Evolutionary conservation across 2,329 filamentous ascomycete species (phyloP).

Genomic region (Cladosporium sp.): DNA sequence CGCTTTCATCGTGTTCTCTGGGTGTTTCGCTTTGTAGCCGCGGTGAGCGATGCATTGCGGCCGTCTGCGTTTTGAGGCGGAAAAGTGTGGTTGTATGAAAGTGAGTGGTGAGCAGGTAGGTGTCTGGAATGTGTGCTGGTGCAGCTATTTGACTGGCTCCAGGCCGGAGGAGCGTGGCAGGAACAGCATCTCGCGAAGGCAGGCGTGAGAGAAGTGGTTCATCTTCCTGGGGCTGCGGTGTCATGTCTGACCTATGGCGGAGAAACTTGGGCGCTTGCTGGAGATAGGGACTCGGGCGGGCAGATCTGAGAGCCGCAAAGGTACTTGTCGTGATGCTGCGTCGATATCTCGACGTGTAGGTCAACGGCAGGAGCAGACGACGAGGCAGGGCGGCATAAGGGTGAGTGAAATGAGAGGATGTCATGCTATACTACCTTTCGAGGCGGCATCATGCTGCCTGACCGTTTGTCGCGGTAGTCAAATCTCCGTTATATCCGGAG

Average conservation of each 20-base stretch:
- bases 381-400: too few species aligned
- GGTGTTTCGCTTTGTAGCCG: conserved; percentile 68
- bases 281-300: too few species aligned
- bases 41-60: conserved; percentile 74
- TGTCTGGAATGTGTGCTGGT: conserved; percentile 18
- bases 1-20: conserved; percentile 80
- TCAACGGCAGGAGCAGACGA: not conserved
- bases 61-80: conserved; percentile 31
- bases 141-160: conserved; percentile 25
- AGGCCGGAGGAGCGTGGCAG: conserved; percentile 26
- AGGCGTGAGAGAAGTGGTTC: conserved; percentile 5
- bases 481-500: not conserved
- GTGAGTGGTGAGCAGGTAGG: conserved; percentile 18
- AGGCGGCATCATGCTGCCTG: not conserved
- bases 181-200: conserved; percentile 13
- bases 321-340: too few species aligned
- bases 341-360: too few species aligned
- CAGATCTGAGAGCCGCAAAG: too few species aligned
- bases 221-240: not conserved
- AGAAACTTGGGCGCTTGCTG: too few species aligned
- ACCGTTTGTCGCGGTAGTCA: not conserved
- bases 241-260: not conserved
- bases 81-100: conserved; percentile 19
- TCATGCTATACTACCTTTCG: not conserved
- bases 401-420: conserved; percentile 11